Conservation (phyloP, 176 grass and related monocot genomes). For the Avena sativa region DNA sequence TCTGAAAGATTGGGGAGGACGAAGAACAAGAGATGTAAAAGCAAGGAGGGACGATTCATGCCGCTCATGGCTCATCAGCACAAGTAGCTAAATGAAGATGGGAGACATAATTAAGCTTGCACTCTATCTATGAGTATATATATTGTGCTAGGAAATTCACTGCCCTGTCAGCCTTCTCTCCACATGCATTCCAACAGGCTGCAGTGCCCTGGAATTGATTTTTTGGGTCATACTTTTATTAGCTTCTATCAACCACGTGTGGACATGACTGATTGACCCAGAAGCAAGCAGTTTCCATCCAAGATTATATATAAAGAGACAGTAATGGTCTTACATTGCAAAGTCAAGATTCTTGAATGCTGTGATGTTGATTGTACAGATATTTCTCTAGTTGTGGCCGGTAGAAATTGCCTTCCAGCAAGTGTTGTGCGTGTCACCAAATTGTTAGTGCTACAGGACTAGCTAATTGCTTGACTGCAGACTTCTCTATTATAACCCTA, state of each 20-base stretch:
- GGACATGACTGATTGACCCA: background rate
- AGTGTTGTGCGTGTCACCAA: too few relatives aligned
- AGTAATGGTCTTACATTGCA: background rate
- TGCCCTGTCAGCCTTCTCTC: too few relatives aligned
- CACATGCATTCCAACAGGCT: too few relatives aligned
- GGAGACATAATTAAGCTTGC: background rate
- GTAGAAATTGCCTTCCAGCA: background rate
- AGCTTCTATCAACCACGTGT: background rate
- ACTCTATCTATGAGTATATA: background rate
- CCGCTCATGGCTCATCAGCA: background rate
- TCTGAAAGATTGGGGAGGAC: background rate
- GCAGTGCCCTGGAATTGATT: background rate
- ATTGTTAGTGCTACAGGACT: too few relatives aligned
- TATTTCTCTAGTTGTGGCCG: background rate
- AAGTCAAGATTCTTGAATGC: slow-evolving; percentile 15
- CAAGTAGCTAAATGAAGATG: background rate
- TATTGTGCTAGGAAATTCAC: too few relatives aligned
- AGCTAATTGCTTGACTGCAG: too few relatives aligned
- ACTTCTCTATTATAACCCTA: too few relatives aligned
- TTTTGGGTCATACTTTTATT: background rate
- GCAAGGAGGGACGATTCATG: background rate
- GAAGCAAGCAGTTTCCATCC: background rate
- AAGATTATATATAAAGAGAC: background rate
- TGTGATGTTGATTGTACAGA: background rate
- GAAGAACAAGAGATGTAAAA: background rate